Base-by-base conservation (phyloP, 106 monocot species). In the Dendrobium nobile region DNA sequence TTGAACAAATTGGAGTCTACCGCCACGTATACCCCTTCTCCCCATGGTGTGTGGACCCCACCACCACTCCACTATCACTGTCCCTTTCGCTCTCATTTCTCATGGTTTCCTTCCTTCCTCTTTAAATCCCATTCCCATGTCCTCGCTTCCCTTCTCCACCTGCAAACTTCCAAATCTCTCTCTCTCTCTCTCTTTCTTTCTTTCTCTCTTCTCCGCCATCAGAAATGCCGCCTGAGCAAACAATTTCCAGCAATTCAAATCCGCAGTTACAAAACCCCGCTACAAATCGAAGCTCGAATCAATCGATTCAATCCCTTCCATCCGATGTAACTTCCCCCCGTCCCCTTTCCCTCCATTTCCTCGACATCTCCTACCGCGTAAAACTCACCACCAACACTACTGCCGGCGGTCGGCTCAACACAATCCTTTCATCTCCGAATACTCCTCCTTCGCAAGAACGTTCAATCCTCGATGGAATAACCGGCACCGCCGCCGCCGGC, bases 401-500 rank as follows among this genome's bases (percentile, higher is more conserved):
- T 5, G 19, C 61, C 26, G n/a, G 44, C 3, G 7, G 16, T 1
- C n/a, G 44, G 10, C 9, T 85, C 64, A 75, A 10, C 11, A 26
- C 64, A 19, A 73, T 78, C 44, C 72, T 82, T 33, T 43, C 68
- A 27, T 47, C 51, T n/a, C 58, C 72, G 33, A 54, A 11, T 48
- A 54, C 83, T 11, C 54, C 72, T 0, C 18, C 58, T 0, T 24
- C 77, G 0, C 58, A 18, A 1, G 95, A 93, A 74, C 73, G 85
- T 13, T 85, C 78, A 10, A 91, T 96, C 41, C 86, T 96, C 4
- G 83, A 84, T 33, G 87, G 88, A 2, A 54, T 93, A 26, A 89
- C 88, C 9, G 95, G 93, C 18, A 79, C 72, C 43, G 96, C 78
- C 8, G 59, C 27, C 42, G 90, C 93, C 0, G 91, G 96, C 7